phyloP scores from a whole-genome alignment of 306 rosid species.

The Casuarina cunninghamiana region DNA sequence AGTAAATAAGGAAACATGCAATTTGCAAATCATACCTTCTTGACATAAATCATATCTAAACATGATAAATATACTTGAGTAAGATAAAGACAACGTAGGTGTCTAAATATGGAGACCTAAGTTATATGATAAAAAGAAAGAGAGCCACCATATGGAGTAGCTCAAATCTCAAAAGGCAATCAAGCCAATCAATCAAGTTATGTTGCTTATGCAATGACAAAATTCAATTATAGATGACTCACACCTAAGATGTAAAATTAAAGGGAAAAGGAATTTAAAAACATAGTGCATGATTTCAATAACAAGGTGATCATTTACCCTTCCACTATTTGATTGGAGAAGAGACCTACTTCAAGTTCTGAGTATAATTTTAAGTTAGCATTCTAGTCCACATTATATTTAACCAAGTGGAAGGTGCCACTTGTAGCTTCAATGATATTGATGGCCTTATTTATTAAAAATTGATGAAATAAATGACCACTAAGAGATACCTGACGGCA shows the following conservation, averaged over 20 bases:
- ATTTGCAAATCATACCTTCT: slow-evolving; percentile 10
- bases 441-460: slow-evolving; percentile 91
- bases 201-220: not conserved
- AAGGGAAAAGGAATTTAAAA: not conserved
- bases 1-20: slow-evolving; percentile 5
- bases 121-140: not conserved
- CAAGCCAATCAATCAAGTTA: not conserved
- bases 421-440: slow-evolving; percentile 89
- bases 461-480: slow-evolving; percentile 84
- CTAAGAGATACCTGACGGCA: slow-evolving; percentile 76
- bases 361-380: slow-evolving; percentile 63
- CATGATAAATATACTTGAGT: not conserved
- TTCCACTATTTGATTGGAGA: slow-evolving; percentile 20
- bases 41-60: slow-evolving; percentile 3
- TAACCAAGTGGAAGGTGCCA: slow-evolving; percentile 84
- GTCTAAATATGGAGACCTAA: not conserved
- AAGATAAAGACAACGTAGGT: not conserved
- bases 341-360: slow-evolving; percentile 68
- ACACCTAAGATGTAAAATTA: not conserved
- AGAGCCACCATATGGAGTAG: not conserved
- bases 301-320: not conserved
- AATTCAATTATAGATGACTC: not conserved
- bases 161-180: not conserved
- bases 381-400: slow-evolving; percentile 83
- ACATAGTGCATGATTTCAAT: not conserved